A percentile compares a stretch with the other conserved stretches of the same genome.
These are phyloP conservation scores for Rhodofomes roseus DNA, from an alignment of 1,284 basidiomycete genomes.

Conservation along the genomic window DNA sequence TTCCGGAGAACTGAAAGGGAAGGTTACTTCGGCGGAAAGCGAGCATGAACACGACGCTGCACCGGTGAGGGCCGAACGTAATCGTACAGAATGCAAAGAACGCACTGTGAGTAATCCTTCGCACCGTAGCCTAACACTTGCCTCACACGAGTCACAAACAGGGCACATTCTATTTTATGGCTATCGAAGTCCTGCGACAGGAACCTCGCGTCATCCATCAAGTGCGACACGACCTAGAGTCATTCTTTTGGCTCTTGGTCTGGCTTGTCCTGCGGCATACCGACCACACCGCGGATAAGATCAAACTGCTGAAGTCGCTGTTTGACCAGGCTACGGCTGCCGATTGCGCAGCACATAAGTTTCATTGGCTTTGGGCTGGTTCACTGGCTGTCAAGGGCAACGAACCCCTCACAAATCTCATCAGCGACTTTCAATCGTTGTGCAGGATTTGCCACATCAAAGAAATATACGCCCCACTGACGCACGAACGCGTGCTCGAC, in stretches of 20 bases:
- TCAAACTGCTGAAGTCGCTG: not conserved
- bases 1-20: too few relatives aligned
- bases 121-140: too few relatives aligned
- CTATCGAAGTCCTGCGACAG: not conserved
- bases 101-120: not conserved
- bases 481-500: not conserved
- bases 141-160: not conserved
- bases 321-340: not conserved
- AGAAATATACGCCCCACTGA: not conserved
- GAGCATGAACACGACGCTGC: too few relatives aligned
- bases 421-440: not conserved
- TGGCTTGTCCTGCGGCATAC: conserved; percentile 13
- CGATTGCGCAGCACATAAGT: not conserved
- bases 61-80: too few relatives aligned
- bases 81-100: not conserved
- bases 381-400: not conserved
- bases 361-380: not conserved
- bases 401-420: not conserved
- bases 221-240: conserved; percentile 14
- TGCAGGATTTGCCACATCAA: too few relatives aligned
- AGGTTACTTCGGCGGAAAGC: too few relatives aligned
- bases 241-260: conserved; percentile 15
- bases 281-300: not conserved
- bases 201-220: conserved; percentile 2
- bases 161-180: conserved; percentile 17